A percentile compares a stretch with the other conserved stretches of the same genome.
phyloP scores from a whole-genome alignment of 345 rosid genomes.

The Eucalyptus sideroxylon region DNA sequence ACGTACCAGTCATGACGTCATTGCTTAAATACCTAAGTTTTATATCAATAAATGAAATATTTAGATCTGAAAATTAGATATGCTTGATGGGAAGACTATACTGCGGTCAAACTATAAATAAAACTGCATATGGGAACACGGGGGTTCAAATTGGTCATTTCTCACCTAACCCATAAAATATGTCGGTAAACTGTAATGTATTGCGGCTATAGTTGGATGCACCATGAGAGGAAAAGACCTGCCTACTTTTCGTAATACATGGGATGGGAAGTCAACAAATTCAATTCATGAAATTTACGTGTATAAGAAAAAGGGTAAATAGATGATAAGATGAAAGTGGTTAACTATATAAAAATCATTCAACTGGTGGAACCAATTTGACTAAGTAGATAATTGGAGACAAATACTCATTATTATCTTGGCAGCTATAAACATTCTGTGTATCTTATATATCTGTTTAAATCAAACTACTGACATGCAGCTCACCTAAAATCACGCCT shows the following conservation, averaged over 20 bases:
- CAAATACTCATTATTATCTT: background rate
- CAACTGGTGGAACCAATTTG: background rate
- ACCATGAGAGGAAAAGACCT: background rate
- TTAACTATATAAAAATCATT: background rate
- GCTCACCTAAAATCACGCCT: background rate
- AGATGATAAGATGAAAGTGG: background rate
- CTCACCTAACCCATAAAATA: no score
- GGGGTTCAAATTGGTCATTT: no score
- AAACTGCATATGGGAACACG: no score
- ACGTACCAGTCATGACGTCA: no score
- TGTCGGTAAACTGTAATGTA: no score
- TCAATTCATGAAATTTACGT: background rate
- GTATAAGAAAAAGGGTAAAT: background rate
- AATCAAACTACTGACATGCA: background rate
- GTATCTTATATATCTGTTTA: background rate
- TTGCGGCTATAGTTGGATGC: no score
- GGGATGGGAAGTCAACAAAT: background rate
- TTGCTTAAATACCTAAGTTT: no score
- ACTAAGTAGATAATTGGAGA: background rate
- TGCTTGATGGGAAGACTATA: no score
- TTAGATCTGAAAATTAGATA: no score
- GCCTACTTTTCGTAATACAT: background rate
- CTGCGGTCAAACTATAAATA: no score
- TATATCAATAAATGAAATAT: no score
- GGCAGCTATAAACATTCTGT: background rate